phyloP scores from a whole-genome alignment of 2,329 filamentous ascomycete species.

The Sporothrix mexicana region DNA sequence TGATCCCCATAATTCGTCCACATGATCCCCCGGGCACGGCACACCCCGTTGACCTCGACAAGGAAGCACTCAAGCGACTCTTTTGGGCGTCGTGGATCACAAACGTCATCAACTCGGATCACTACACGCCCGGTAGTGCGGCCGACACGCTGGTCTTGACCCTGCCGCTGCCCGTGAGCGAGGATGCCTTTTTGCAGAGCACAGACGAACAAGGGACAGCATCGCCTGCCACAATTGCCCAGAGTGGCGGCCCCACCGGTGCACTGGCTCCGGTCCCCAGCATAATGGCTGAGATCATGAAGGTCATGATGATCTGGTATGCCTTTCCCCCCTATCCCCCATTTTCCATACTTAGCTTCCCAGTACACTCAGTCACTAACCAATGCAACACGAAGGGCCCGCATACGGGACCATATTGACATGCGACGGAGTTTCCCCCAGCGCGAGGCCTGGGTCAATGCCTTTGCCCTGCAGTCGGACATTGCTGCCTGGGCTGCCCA shows the following conservation, averaged over 20 bases:
- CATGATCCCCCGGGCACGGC: no score
- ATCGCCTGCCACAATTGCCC: not conserved
- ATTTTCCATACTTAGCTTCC: no score
- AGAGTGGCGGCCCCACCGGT: not conserved
- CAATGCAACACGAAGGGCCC: not conserved
- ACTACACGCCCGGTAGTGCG: constrained; percentile 18
- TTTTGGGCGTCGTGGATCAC: constrained; percentile 20
- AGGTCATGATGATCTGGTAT: constrained; percentile 26
- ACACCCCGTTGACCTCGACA: constrained; percentile 2
- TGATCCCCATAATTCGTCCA: no score
- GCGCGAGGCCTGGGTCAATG: constrained; percentile 16
- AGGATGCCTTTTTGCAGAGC: constrained; percentile 11
- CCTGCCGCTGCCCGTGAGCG: constrained; percentile 18
- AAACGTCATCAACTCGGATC: constrained; percentile 25
- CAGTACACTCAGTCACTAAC: no score
- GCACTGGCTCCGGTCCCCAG: not conserved
- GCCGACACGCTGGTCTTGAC: constrained; percentile 20
- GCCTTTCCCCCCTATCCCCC: no score
- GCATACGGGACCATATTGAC: constrained; percentile 15
- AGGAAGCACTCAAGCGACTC: not conserved
- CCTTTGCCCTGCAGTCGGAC: constrained; percentile 13
- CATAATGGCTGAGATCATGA: constrained; percentile 22
- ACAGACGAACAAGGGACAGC: not conserved
- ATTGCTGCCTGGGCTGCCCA: constrained; percentile 2
- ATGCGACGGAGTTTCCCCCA: constrained; percentile 11